These are phyloP conservation scores for Nicotiana undulata DNA, from an alignment of 257 asterid species.

Conservation along the genomic window DNA sequence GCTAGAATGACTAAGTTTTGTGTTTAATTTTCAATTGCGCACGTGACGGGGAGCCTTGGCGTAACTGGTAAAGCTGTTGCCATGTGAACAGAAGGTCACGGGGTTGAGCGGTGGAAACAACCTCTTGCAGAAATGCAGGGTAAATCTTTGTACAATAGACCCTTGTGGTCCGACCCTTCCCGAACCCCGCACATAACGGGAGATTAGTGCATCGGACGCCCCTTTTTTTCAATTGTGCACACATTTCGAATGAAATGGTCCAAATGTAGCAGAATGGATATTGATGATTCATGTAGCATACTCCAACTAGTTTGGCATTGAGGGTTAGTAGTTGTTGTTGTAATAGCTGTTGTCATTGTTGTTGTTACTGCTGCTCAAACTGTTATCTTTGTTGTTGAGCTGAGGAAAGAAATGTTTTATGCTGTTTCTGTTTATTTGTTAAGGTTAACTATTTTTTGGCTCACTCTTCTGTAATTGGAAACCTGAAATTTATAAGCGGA, in stretches of 20 bases:
- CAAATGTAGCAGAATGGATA: background rate
- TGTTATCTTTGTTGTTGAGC: background rate
- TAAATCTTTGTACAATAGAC: no score
- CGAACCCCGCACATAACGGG: no score
- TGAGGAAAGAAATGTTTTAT: background rate
- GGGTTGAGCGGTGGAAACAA: no score
- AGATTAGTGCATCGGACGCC: no score
- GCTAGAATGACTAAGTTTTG: background rate
- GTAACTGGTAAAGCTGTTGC: no score
- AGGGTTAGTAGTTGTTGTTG: background rate
- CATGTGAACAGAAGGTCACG: no score
- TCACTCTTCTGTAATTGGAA: background rate
- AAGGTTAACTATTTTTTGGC: background rate
- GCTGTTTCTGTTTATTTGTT: background rate
- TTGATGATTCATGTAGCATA: background rate
- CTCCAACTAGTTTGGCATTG: background rate
- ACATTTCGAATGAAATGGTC: background rate
- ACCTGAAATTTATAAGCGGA: background rate
- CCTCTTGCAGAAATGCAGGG: no score
- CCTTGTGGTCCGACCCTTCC: no score
- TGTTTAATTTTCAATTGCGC: background rate
- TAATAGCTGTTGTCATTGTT: no score
- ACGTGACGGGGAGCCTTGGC: no score
- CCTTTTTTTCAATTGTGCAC: background rate
- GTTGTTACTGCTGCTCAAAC: background rate